Base-by-base conservation (phyloP, 352 stramenopile species). In the Globisporangium spiculum region DNA sequence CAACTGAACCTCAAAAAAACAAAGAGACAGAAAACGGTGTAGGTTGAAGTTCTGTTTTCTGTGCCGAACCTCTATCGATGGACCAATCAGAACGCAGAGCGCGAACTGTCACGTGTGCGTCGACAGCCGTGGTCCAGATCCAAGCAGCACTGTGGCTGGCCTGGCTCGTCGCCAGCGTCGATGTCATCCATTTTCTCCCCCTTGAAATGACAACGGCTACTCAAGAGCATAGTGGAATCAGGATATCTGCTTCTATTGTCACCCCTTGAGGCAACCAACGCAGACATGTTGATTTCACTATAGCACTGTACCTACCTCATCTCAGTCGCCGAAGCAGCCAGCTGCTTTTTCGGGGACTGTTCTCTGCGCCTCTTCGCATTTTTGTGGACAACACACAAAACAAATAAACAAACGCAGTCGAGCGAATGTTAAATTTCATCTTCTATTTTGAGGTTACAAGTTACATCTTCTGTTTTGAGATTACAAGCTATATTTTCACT, bases 11-110 rank as follows among this genome's bases (percentile, higher is more conserved):
- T 32, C 4, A 32, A 32, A 32, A 32, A 4, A 12, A 26, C 12
- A 38, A 34, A n/a, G 54, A 38, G 38, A 55, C 34, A 63, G 34
- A 68, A 46, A 63, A 27, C 36, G n/a, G 53, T 68, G 63, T 63
- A 68, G 36, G 54, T 63, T 68, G 63, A 68, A 68, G 63, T 57
- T 57, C 9, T 18, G 36, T 34, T 62, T 34, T 55, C 32, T 50
- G 61, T 58, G n/a, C 59, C 59, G 59, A 27, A 34, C 22, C 9
- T 65, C 1, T 14, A 0, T 3, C 20, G 12, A 38, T 18, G 26
- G 26, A 1, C 63, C 54, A 68, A 68, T 68, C 54, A 63, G 16
- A 50, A 2, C 10, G 2, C 9, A 27, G 24, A 48, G 53, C 14
- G 41, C 16, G 41, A 36, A 26, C 44, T 58, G 44, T 36, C 41